Evolutionary conservation across 768 basidiomycete species (phyloP), one percentile per base, ranked within the genome.

Genomic region (Inosperma sp.): DNA sequence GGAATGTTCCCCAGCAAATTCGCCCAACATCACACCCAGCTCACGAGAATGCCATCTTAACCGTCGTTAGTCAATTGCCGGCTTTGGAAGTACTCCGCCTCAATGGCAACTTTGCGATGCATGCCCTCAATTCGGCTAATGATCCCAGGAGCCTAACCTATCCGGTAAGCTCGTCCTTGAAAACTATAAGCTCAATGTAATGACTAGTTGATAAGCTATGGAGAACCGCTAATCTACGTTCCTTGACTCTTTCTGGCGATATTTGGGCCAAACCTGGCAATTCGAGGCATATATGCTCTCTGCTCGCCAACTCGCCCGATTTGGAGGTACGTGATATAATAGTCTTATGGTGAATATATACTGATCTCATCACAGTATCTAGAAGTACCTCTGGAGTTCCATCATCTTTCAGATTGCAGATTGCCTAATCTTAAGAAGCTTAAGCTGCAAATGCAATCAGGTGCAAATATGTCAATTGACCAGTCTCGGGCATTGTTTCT

Each of bases 311-410:
- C 14, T 65, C 61, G 23, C 61, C 66, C 1, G 49, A 63, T 35
- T 43, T 71, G 40, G 67, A 71, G 59, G 66, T 65, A 55, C 19
- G 60, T 53, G 22, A 13, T 17, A 16, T n/a, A 17, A 19, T 34
- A 10, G 29, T 41, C 50, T 49, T 25, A 36, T 37, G 31, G 43
- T 34, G 30, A 21, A 13, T n/a, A 16, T 10, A 27, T 29, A 35
- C 29, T 50, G 8, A 12, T 16, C 19, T 27, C 17, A 40, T 29
- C 37, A 27, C 48, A 78, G 74, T 67, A 67, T 45, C 62, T 80
- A 26, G 69, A 74, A 59, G 60, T 78, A 5, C 78, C 78, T 16
- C 67, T 76, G 56, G 77, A 80, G 53, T 68, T 76, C 43, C 56
- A 60, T 10, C 59, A 66, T 9, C 65, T 78, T 31, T 58, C 62